A percentile compares a stretch with the other conserved stretches of the same genome.
Conservation (phyloP, 2,329 filamentous ascomycete species). For the Aspergillus fumigatus region DNA sequence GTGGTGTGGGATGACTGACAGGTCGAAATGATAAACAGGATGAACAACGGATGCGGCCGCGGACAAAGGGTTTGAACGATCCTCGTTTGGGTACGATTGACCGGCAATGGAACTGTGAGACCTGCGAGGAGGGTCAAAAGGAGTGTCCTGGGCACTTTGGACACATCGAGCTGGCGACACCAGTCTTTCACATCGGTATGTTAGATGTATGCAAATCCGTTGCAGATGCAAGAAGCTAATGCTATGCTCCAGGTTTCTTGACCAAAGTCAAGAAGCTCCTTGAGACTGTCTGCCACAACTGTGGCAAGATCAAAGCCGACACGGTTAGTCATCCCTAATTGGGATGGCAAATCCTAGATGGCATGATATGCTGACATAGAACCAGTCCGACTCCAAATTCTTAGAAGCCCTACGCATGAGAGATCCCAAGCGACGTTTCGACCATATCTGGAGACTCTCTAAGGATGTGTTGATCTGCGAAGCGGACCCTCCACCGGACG, state of each 20-base stretch:
- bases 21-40: slow-evolving; percentile 48
- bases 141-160: slow-evolving; percentile 98
- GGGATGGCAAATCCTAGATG: slow-evolving; percentile 53
- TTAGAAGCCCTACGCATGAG: slow-evolving; percentile 74
- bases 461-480: slow-evolving; percentile 85
- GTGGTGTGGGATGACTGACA: slow-evolving; percentile 15
- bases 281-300: slow-evolving; percentile 98
- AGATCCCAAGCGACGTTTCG: slow-evolving; percentile 92
- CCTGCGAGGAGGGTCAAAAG: slow-evolving; percentile 90
- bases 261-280: slow-evolving; percentile 99
- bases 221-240: slow-evolving; percentile 21
- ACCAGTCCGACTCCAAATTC: slow-evolving; percentile 79
- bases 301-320: slow-evolving; percentile 95
- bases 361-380: slow-evolving; percentile 45
- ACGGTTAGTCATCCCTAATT: slow-evolving; percentile 77
- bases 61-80: slow-evolving; percentile 89
- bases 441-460: slow-evolving; percentile 85
- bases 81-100: slow-evolving; percentile 95
- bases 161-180: slow-evolving; percentile 94
- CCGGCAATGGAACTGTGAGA: slow-evolving; percentile 90
- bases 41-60: slow-evolving; percentile 84
- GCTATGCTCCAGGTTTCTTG: slow-evolving; percentile 70
- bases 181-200: slow-evolving; percentile 80
- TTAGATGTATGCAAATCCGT: slow-evolving; percentile 2
- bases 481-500: slow-evolving; percentile 64